These are phyloP conservation scores for Talaromyces adpressus DNA, from an alignment of 495 filamentous ascomycete genomes.

Conservation along the genomic window DNA sequence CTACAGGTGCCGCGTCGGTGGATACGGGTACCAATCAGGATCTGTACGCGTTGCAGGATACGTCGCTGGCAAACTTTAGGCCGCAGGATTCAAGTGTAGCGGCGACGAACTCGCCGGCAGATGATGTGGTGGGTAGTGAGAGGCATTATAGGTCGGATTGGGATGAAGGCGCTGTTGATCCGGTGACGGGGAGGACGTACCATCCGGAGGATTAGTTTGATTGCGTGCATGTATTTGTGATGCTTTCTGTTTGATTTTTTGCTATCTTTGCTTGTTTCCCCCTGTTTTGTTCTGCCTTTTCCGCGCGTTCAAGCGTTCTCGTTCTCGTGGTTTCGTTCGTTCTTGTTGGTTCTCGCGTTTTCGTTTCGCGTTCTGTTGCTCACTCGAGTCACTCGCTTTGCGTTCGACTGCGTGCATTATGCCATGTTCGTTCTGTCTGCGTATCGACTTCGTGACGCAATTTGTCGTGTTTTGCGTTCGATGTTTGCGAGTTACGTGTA, in stretches of 20 bases:
- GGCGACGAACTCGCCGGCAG: neutral
- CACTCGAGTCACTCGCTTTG: neutral
- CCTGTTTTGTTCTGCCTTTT: neutral
- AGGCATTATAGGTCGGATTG: neutral
- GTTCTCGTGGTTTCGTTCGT: neutral
- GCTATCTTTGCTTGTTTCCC: neutral
- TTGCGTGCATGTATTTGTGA: neutral
- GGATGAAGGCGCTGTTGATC: constrained; percentile 8
- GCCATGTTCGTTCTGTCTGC: neutral
- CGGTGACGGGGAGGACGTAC: constrained; percentile 8
- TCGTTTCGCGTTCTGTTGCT: neutral
- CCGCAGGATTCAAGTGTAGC: neutral
- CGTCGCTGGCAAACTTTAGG: neutral
- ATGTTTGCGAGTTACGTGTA: neutral
- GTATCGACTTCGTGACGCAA: neutral
- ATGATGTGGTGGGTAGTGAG: constrained; percentile 5
- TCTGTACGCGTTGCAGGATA: constrained; percentile 5
- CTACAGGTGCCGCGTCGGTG: neutral
- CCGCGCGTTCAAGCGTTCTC: neutral
- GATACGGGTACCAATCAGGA: constrained; percentile 5
- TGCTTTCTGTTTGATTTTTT: neutral
- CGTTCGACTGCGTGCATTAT: neutral
- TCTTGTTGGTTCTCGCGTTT: neutral
- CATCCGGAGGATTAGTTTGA: neutral
- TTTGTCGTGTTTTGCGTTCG: neutral